Evolutionary conservation across 768 basidiomycete genomes (phyloP).

Genomic region (Neoboletus magnificus): DNA sequence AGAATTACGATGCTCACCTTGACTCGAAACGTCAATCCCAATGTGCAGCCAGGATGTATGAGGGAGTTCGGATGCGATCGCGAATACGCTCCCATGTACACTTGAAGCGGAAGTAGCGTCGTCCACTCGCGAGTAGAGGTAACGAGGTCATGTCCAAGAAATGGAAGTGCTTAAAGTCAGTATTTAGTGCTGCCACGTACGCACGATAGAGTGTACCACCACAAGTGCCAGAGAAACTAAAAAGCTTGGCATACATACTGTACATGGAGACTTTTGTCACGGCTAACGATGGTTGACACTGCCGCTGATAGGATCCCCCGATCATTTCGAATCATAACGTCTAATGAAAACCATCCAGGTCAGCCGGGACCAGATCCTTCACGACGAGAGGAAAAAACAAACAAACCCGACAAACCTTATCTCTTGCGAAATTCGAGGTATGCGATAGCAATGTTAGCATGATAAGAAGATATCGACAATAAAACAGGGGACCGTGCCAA

Average conservation of each 20-base stretch:
- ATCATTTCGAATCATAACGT: background rate
- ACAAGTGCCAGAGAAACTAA: no score
- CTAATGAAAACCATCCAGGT: background rate
- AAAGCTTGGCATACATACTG: no score
- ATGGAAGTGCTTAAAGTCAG: background rate
- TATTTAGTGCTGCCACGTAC: background rate
- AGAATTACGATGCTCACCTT: background rate
- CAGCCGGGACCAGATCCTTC: background rate
- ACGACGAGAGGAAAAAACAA: background rate
- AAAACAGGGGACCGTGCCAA: background rate
- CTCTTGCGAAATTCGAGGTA: background rate
- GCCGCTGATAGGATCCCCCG: background rate
- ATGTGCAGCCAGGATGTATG: background rate
- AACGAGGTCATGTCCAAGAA: background rate
- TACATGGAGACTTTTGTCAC: background rate
- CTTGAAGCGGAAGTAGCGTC: background rate
- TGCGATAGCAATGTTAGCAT: constrained; percentile 2
- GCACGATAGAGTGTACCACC: no score
- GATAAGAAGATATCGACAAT: background rate
- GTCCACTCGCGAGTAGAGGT: background rate
- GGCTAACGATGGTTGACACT: background rate
- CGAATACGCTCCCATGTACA: background rate
- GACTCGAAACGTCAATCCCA: background rate
- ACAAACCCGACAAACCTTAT: background rate
- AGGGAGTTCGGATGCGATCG: background rate